Conservation (phyloP, 352 stramenopile species). For the Phytophthora ohioensis region DNA sequence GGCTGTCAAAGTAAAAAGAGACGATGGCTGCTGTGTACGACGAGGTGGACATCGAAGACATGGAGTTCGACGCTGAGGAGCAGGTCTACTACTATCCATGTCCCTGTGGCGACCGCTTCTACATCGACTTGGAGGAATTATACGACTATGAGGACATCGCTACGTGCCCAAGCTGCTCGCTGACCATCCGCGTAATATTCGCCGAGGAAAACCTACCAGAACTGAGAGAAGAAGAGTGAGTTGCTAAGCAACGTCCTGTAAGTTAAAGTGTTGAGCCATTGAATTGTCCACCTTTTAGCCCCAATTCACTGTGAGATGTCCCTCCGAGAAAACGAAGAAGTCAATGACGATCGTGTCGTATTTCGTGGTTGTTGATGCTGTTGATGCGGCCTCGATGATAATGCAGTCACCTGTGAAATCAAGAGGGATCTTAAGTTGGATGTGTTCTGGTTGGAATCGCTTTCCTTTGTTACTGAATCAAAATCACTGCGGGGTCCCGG, state of each 20-base stretch:
- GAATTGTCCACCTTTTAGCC: conserved; percentile 5
- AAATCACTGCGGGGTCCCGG: background rate
- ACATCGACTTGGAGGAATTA: conserved; percentile 87
- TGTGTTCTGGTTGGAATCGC: background rate
- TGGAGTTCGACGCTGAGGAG: conserved; percentile 95
- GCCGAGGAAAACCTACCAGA: conserved; percentile 89
- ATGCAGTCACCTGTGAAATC: background rate
- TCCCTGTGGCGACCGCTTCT: conserved; percentile 96
- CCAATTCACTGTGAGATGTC: background rate
- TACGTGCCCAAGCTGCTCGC: conserved; percentile 96
- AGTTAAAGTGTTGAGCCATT: conserved; percentile 17
- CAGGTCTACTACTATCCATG: conserved; percentile 98
- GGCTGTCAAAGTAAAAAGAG: conserved; percentile 7
- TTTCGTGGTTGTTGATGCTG: background rate
- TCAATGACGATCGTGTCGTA: background rate
- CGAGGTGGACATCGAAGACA: conserved; percentile 99
- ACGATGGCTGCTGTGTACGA: conserved; percentile 94
- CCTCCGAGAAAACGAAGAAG: background rate
- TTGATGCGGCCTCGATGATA: background rate
- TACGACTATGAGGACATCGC: conserved; percentile 98
- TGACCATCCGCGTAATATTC: conserved; percentile 97
- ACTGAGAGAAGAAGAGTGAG: conserved; percentile 60
- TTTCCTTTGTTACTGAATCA: background rate
- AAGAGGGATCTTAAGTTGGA: background rate
- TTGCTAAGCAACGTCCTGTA: conserved; percentile 20